Conservation (phyloP, 1,284 basidiomycete species). For the Rhodotorula sp. region DNA sequence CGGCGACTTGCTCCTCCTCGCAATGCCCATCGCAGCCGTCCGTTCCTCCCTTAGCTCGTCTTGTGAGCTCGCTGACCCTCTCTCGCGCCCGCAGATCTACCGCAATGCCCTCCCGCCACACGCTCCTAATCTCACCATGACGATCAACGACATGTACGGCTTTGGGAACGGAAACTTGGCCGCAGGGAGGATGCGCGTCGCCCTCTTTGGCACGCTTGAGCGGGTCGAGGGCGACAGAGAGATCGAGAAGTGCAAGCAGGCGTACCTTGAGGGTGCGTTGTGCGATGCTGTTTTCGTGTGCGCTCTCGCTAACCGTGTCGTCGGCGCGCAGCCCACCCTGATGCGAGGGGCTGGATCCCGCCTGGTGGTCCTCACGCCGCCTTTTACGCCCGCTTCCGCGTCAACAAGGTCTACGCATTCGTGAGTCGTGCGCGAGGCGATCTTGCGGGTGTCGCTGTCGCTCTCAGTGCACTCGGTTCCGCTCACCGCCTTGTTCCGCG, state of each 20-base stretch:
- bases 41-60: constrained; percentile 6
- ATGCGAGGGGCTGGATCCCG: constrained; percentile 31
- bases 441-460: background rate
- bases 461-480: background rate
- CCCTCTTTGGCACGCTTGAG: constrained; percentile 37
- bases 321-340: constrained; percentile 27
- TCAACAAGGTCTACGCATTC: constrained; percentile 38
- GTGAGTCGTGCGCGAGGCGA: background rate
- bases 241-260: constrained; percentile 19
- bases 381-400: constrained; percentile 36
- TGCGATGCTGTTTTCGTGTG: background rate
- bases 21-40: constrained; percentile 39
- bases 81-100: constrained; percentile 21
- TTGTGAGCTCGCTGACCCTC: background rate
- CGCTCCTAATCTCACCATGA: constrained; percentile 35
- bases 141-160: constrained; percentile 36
- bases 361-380: constrained; percentile 33
- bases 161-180: constrained; percentile 38
- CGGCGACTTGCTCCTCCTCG: constrained; percentile 38
- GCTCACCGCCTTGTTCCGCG: background rate
- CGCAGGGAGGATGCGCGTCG: constrained; percentile 38
- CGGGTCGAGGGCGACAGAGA: constrained; percentile 31
- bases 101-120: constrained; percentile 40
- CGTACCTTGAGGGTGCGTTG: constrained; percentile 30
- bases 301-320: background rate